Conservation (phyloP, 371 early-diverging fungal species). For the Mortierella sp. region DNA sequence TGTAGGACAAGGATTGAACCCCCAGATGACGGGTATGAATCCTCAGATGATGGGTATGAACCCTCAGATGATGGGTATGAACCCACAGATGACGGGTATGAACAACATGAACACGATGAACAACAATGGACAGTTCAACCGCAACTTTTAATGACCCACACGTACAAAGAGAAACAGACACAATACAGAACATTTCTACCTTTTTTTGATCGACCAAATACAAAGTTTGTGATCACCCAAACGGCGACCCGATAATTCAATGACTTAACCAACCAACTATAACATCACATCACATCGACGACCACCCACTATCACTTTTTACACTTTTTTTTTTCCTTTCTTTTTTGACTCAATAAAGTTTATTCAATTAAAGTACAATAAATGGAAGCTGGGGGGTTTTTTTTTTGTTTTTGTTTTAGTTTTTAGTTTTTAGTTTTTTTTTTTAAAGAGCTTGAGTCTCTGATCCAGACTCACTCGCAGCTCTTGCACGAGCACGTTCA, state of each 20-base stretch:
- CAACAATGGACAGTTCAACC: slow-evolving; percentile 45
- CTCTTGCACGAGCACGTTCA: too few relatives aligned
- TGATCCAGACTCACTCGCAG: too few relatives aligned
- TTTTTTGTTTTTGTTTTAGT: too few relatives aligned
- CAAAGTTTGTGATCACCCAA: not conserved
- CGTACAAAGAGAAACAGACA: not conserved
- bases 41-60: slow-evolving; percentile 8
- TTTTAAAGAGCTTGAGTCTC: too few relatives aligned
- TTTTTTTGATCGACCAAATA: not conserved
- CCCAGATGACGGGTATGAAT: slow-evolving; percentile 21
- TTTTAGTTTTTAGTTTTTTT: too few relatives aligned
- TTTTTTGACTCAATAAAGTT: too few relatives aligned
- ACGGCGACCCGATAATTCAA: not conserved
- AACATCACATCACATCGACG: not conserved
- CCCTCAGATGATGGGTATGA: slow-evolving; percentile 22
- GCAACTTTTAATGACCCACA: slow-evolving; percentile 30
- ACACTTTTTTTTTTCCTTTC: not conserved
- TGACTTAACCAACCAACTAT: not conserved
- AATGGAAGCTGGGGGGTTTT: too few relatives aligned
- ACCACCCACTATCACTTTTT: not conserved
- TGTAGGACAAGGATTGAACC: slow-evolving; percentile 9
- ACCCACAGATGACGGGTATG: slow-evolving; percentile 3
- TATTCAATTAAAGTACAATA: too few relatives aligned
- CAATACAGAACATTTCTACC: not conserved
- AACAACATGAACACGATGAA: slow-evolving; percentile 29